phyloP scores from a whole-genome alignment of 495 filamentous ascomycete genomes.

The Barbatosphaeria neglecta region DNA sequence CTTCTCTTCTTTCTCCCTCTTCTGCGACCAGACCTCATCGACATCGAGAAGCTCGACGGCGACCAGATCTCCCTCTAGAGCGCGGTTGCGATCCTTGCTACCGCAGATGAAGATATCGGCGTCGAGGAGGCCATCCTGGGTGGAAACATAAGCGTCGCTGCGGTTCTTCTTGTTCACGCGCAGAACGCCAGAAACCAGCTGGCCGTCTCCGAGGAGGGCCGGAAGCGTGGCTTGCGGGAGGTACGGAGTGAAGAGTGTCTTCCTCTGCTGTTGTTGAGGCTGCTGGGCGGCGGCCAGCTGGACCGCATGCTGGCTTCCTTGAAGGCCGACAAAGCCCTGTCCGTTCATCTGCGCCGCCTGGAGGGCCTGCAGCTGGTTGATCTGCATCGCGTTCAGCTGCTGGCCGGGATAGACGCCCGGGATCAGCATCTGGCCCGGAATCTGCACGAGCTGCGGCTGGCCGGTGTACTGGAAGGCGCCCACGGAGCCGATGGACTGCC shows the following conservation, averaged over 20 bases:
- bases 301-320: conserved; percentile 68
- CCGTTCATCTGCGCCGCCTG: conserved; percentile 78
- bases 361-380: conserved; percentile 83
- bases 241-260: conserved; percentile 97
- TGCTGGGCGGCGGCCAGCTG: conserved; percentile 50
- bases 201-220: conserved; percentile 79
- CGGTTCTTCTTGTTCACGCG: conserved; percentile 99
- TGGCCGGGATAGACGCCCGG: conserved; percentile 73
- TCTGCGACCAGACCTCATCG: conserved; percentile 96
- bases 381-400: conserved; percentile 78
- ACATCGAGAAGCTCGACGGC: conserved; percentile 95
- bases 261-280: conserved; percentile 85
- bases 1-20: conserved; percentile 98
- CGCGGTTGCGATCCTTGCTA: conserved; percentile 95
- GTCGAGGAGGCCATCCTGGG: conserved; percentile 73
- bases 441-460: conserved; percentile 84
- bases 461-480: conserved; percentile 82
- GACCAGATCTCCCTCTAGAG: conserved; percentile 89
- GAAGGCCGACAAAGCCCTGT: conserved; percentile 55
- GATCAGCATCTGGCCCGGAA: conserved; percentile 67
- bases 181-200: conserved; percentile 90
- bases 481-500: conserved; percentile 71
- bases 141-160: conserved; percentile 95
- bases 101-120: conserved; percentile 99
- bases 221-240: conserved; percentile 91